These are phyloP conservation scores for Claviceps citrina DNA, from an alignment of 2,329 filamentous ascomycete species.

Conservation along the genomic window DNA sequence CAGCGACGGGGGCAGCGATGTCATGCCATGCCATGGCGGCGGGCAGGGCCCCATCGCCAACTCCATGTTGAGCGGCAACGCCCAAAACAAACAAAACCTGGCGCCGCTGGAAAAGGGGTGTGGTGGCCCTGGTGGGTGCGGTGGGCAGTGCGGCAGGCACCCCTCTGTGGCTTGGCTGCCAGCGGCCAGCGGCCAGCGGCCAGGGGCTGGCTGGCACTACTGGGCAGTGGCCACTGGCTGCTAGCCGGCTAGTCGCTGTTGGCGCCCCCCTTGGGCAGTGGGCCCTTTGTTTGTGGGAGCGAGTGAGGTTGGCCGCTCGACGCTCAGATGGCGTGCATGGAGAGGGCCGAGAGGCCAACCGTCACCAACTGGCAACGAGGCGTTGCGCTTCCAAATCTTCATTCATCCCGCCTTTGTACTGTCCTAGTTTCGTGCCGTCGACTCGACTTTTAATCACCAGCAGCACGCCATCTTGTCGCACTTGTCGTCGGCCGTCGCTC, in stretches of 20 bases:
- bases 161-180: neutral
- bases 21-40: too few relatives aligned
- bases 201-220: too few relatives aligned
- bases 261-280: too few relatives aligned
- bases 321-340: neutral
- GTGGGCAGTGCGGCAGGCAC: neutral
- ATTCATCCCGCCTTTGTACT: too few relatives aligned
- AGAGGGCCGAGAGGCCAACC: too few relatives aligned
- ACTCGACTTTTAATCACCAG: neutral
- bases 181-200: too few relatives aligned
- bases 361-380: too few relatives aligned
- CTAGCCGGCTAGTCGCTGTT: too few relatives aligned
- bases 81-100: neutral
- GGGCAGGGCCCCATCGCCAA: conserved; percentile 1
- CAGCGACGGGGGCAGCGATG: too few relatives aligned
- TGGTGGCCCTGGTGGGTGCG: neutral
- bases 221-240: too few relatives aligned
- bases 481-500: neutral
- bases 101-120: neutral
- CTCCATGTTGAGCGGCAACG: neutral
- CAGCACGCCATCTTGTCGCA: too few relatives aligned
- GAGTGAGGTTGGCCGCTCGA: neutral
- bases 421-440: too few relatives aligned
- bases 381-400: neutral
- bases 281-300: conserved; percentile 1